phyloP scores from a whole-genome alignment of 495 filamentous ascomycete genomes.

The Neurospora terricola region DNA sequence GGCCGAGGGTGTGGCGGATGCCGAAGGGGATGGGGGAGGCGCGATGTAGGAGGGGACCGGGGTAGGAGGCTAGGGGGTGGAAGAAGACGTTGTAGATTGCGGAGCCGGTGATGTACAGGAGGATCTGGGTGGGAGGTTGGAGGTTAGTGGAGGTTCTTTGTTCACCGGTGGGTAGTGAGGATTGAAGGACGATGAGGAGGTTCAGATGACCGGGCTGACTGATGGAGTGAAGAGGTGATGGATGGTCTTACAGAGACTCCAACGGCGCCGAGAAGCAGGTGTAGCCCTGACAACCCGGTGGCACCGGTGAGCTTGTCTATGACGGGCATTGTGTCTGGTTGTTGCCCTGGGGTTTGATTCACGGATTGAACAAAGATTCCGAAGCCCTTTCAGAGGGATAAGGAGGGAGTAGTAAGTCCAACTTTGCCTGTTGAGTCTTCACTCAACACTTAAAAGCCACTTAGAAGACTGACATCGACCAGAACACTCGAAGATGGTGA shows the following conservation, averaged over 20 bases:
- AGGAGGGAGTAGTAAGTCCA: background rate
- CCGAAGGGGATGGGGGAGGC: conserved; percentile 30
- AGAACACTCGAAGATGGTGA: background rate
- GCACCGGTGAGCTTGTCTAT: background rate
- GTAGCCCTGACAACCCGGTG: background rate
- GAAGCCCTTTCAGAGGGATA: background rate
- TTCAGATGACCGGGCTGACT: background rate
- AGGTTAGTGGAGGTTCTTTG: background rate
- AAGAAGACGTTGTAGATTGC: conserved; percentile 41
- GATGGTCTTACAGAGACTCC: background rate
- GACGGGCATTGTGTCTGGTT: background rate
- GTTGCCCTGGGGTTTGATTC: background rate
- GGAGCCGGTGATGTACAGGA: background rate
- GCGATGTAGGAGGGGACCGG: conserved; percentile 37
- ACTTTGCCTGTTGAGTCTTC: background rate
- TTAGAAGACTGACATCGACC: background rate
- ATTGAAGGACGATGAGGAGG: background rate
- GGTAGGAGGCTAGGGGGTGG: conserved; percentile 43
- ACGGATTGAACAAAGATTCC: background rate
- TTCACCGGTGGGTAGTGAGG: background rate
- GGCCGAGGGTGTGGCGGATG: conserved; percentile 4
- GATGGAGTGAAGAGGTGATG: background rate
- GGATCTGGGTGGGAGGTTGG: background rate
- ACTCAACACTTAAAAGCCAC: background rate
- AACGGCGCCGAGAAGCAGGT: background rate